Evolutionary conservation across 2,329 filamentous ascomycete genomes (phyloP).

Genomic region (Graphilbum ipis-grandicollis): DNA sequence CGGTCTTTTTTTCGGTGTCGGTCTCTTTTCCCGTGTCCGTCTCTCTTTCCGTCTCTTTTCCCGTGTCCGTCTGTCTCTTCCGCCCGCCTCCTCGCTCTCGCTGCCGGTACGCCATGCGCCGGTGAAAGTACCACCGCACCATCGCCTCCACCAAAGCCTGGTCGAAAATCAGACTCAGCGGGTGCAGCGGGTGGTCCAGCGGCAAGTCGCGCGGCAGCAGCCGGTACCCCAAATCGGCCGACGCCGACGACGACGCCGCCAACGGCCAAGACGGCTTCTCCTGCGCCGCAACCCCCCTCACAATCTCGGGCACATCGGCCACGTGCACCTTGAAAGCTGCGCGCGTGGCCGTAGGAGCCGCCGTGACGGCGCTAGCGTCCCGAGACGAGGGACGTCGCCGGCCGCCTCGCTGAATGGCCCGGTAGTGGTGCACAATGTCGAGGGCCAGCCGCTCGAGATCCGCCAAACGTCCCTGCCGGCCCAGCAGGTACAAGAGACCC

Average conservation of each 20-base stretch:
- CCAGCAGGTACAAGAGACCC: slow-evolving; percentile 24
- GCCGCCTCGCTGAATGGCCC: too few species aligned
- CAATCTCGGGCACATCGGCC: slow-evolving; percentile 21
- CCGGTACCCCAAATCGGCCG: slow-evolving; percentile 15
- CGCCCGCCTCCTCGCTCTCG: background rate
- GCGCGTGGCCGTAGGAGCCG: slow-evolving; percentile 9
- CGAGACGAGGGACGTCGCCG: too few species aligned
- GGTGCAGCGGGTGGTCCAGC: slow-evolving; percentile 23
- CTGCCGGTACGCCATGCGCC: slow-evolving; percentile 12
- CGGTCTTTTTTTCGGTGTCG: too few species aligned
- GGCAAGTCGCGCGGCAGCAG: slow-evolving; percentile 24
- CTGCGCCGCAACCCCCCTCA: background rate
- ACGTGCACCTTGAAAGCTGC: slow-evolving; percentile 26
- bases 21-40: too few species aligned
- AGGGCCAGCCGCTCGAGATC: slow-evolving; percentile 27
- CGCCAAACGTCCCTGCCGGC: slow-evolving; percentile 23
- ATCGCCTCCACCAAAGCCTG: slow-evolving; percentile 3
- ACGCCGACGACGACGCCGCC: too few species aligned
- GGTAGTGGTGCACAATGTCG: slow-evolving; percentile 23
- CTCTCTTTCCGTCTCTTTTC: too few species aligned
- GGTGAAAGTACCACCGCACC: slow-evolving; percentile 24
- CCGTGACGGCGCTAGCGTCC: background rate
- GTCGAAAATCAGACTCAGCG: slow-evolving; percentile 28
- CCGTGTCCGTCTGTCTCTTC: too few species aligned
- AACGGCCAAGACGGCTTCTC: too few species aligned